Conservation (phyloP, 306 rosid species). For the Parietaria judaica region DNA sequence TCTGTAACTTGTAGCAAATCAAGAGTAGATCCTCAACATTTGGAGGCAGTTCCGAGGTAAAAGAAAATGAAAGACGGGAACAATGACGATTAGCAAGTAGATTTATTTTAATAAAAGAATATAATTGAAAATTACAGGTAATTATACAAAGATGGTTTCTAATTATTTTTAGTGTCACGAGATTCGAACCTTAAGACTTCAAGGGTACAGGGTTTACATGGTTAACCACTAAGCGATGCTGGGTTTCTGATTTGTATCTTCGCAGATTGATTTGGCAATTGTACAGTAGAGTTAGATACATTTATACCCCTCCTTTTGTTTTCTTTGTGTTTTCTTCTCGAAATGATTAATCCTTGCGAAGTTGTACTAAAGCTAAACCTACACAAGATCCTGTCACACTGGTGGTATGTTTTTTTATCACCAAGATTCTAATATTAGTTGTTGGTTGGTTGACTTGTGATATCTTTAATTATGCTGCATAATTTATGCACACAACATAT, state of each 20-base stretch:
- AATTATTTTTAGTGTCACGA: neutral
- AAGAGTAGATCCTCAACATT: conserved; percentile 14
- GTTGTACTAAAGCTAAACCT: neutral
- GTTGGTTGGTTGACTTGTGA: neutral
- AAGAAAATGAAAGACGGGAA: conserved; percentile 10
- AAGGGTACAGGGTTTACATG: too few relatives aligned
- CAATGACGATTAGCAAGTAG: conserved; percentile 6
- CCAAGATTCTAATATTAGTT: neutral
- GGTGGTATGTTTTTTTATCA: neutral
- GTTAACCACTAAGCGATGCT: too few relatives aligned
- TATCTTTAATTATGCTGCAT: conserved; percentile 1
- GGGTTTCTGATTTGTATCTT: conserved; percentile 3
- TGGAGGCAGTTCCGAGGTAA: conserved; percentile 20
- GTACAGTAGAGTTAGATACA: conserved; percentile 3
- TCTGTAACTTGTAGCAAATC: conserved; percentile 28
- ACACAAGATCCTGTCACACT: neutral
- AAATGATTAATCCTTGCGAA: conserved; percentile 5
- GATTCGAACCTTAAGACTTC: too few relatives aligned
- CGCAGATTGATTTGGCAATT: conserved; percentile 22
- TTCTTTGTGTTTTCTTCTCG: neutral
- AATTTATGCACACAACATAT: too few relatives aligned
- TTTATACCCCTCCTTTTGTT: neutral
- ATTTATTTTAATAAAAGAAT: conserved; percentile 21
- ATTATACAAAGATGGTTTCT: conserved; percentile 14
- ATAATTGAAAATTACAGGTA: conserved; percentile 20